Percentiles rank a stretch among this genome's conserved stretches.
Conservation (phyloP, 164 flowering plant genomes). For the Piper longum region DNA sequence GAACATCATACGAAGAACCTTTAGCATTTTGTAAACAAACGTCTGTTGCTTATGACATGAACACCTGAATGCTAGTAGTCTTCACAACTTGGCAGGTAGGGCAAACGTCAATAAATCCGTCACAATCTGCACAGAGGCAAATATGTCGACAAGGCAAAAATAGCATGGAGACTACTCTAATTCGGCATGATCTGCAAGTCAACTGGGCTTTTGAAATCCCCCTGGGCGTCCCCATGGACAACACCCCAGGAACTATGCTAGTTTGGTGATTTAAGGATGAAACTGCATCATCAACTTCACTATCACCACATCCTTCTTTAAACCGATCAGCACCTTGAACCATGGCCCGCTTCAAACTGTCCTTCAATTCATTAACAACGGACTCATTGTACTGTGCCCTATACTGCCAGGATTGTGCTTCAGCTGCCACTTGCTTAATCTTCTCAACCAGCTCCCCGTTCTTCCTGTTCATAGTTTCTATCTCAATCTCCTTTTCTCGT, state of each 20-base stretch:
- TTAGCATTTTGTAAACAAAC: neutral
- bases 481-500: constrained; percentile 49
- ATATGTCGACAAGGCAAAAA: constrained; percentile 82
- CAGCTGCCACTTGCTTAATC: constrained; percentile 53
- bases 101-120: constrained; percentile 40
- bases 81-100: constrained; percentile 61
- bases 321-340: constrained; percentile 51
- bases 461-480: constrained; percentile 54
- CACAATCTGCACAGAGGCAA: constrained; percentile 73
- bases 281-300: constrained; percentile 65
- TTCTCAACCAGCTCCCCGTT: constrained; percentile 59
- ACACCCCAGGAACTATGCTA: constrained; percentile 7
- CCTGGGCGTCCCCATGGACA: constrained; percentile 7
- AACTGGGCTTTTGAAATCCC: constrained; percentile 15
- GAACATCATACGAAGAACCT: neutral
- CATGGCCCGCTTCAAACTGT: constrained; percentile 56
- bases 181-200: constrained; percentile 51
- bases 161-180: constrained; percentile 57
- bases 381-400: constrained; percentile 69
- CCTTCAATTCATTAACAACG: constrained; percentile 43
- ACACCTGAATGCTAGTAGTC: constrained; percentile 55
- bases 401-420: constrained; percentile 69
- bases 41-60: constrained; percentile 24
- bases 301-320: constrained; percentile 82
- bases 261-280: constrained; percentile 41